Evolutionary conservation across 2,329 filamentous ascomycete species (phyloP).

Genomic region (Fonsecaea monophora): DNA sequence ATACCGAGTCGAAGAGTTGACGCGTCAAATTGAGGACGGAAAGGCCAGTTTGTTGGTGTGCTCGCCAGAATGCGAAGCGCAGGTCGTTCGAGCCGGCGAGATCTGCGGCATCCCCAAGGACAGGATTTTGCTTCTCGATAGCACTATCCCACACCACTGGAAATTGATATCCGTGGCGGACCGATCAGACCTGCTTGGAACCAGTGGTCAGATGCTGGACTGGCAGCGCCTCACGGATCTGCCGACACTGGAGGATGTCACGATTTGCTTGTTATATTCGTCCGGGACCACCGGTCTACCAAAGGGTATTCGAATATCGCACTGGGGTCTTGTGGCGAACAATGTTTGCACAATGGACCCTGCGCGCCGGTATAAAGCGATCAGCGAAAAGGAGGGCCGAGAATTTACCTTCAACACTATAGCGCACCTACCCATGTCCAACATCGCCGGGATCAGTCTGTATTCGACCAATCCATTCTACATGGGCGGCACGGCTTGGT

Average conservation of each 20-base stretch:
- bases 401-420: background rate
- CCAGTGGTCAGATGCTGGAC: background rate
- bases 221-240: background rate
- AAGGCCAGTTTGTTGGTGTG: background rate
- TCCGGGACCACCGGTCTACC: background rate
- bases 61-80: background rate
- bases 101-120: background rate
- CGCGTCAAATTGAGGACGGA: background rate
- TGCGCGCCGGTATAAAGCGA: background rate
- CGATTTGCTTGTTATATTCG: background rate
- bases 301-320: background rate
- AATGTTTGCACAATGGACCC: background rate
- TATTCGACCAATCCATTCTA: background rate
- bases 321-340: background rate
- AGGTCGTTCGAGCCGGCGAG: background rate
- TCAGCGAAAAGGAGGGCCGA: background rate
- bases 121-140: background rate
- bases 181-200: background rate
- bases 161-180: constrained; percentile 2
- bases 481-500: constrained; percentile 3
- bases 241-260: background rate
- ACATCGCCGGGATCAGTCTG: background rate
- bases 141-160: background rate
- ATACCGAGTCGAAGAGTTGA: background rate
- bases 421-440: background rate